Conservation (phyloP, 345 rosid species). For the Pistacia integerrima region DNA sequence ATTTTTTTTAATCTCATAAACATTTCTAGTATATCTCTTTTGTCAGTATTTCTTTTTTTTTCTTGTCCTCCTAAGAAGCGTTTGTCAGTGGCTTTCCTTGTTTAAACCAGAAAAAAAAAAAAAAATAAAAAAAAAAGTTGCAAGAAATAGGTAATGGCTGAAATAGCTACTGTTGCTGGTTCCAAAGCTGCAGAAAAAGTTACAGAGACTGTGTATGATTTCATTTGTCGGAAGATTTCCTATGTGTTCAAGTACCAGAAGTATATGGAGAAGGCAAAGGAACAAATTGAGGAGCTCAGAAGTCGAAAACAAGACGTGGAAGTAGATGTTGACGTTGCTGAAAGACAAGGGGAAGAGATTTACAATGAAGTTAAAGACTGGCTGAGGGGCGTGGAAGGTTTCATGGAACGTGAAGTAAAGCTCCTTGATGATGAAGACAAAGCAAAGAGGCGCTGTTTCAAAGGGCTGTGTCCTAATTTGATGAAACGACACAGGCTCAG, state of each 20-base stretch:
- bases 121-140: too few relatives aligned
- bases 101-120: too few relatives aligned
- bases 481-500: neutral
- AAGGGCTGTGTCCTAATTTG: neutral
- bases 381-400: neutral
- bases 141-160: neutral
- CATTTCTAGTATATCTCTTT: too few relatives aligned
- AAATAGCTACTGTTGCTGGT: neutral
- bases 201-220: neutral
- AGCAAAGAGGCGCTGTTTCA: slow-evolving; percentile 7
- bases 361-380: neutral
- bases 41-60: too few relatives aligned
- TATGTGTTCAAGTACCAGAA: slow-evolving; percentile 6
- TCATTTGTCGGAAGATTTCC: neutral
- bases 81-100: too few relatives aligned
- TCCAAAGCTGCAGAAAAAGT: neutral
- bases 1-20: too few relatives aligned
- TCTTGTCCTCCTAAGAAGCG: too few relatives aligned
- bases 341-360: neutral
- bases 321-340: neutral
- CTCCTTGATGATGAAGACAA: neutral
- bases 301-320: neutral
- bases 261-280: neutral
- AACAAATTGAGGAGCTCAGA: neutral
- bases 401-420: too few relatives aligned